Conservation (phyloP, 2,329 filamentous ascomycete genomes). For the Penicillium sp. region DNA sequence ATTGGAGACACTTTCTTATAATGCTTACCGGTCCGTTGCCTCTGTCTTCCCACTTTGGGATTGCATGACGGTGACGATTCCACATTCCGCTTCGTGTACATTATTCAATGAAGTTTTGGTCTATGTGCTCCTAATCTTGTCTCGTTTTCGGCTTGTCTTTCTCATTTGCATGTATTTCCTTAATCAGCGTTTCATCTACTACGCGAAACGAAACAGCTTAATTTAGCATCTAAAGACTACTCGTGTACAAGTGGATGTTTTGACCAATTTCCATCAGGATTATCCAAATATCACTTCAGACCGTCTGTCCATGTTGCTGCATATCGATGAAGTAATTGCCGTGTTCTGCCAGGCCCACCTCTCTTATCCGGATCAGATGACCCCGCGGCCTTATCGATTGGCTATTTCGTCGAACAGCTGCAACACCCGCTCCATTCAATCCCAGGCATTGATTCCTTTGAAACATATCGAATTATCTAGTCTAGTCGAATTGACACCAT, state of each 20-base stretch:
- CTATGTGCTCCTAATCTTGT: background rate
- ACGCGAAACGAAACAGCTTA: background rate
- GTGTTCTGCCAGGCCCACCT: background rate
- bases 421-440: background rate
- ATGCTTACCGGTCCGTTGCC: constrained; percentile 15
- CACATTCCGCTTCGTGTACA: constrained; percentile 29
- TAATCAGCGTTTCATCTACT: background rate
- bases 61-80: constrained; percentile 4
- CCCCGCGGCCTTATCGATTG: constrained; percentile 28
- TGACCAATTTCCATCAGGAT: no score
- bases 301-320: background rate
- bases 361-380: constrained; percentile 23
- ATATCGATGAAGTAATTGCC: background rate
- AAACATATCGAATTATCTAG: background rate
- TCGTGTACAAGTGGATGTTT: no score
- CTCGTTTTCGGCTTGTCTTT: background rate
- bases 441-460: background rate
- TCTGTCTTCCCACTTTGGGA: background rate
- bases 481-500: constrained; percentile 20
- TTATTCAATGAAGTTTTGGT: constrained; percentile 23
- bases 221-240: background rate
- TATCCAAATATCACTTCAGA: no score
- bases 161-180: background rate
- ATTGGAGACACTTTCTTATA: constrained; percentile 20
- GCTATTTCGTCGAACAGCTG: constrained; percentile 6